Base-by-base conservation (phyloP, 805 yeast species). In the Wickerhamiella allomyrinae region DNA sequence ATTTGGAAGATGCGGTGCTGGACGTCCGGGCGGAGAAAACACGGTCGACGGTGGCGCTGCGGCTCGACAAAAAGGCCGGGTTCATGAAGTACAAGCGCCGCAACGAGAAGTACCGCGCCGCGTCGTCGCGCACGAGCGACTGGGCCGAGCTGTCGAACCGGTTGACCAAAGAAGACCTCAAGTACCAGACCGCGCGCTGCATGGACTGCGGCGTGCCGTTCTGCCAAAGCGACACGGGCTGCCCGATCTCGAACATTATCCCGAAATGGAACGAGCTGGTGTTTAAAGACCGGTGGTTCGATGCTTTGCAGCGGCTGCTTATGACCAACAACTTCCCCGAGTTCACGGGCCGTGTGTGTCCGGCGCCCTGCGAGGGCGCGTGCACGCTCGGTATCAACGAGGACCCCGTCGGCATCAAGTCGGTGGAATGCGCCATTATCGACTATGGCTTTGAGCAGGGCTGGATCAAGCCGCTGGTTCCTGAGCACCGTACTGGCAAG, bases 181-280 rank as follows among this genome's bases (percentile, higher is more conserved):
- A 77, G 60, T 74, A 72, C 60, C 96, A 89, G 68, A 83, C 97
- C 45, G 95, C 97, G 13, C 77, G 98, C 64, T 89, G 98, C 73
- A 89, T 91, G 94, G 97, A 89, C 66, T 89, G 98, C 71, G 98
- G 98, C 70, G 93, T 91, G 54, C 98, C 98, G 45, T 89, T 89
- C 76, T 89, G 98, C 71, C 93, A 89, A 57, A 80, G 94, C 38
- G 97, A 89, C 62, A 82, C 95, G 35, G 98, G 98, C 46, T 89
- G 98, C 68, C 98, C 98, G 41, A 81, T 89, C 51, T 86, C 96
- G 41, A 89, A 89, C 65, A 78, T 89, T 54, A 89, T 89, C 68
- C 98, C 98, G 49, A 87, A 89, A 66, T 91, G 95, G 89, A 91
- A 89, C 62, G 97, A 87, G 61, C 73, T 91, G 52, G 95, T 89